Conservation (phyloP, 2,329 filamentous ascomycete species). For the Capronia epimyces region DNA sequence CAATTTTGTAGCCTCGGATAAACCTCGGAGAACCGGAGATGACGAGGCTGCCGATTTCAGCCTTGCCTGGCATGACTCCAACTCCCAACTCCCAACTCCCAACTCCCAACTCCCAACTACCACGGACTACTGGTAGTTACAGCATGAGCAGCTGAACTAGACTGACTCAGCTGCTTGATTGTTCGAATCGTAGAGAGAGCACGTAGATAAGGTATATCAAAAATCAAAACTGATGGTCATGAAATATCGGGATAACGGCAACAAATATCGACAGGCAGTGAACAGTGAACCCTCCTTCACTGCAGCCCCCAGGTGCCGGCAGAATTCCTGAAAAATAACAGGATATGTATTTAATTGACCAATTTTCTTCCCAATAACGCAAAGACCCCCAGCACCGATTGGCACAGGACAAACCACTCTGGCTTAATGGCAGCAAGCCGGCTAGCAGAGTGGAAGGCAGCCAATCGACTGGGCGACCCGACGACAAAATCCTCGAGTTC, state of each 20-base stretch:
- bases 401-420: background rate
- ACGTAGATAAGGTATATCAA: no score
- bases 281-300: background rate
- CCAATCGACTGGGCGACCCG: background rate
- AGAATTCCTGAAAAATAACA: background rate
- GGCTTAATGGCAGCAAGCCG: background rate
- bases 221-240: no score
- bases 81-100: background rate
- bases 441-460: background rate
- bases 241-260: no score
- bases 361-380: background rate
- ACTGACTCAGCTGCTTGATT: no score
- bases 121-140: no score
- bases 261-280: background rate
- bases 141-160: no score
- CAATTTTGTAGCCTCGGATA: slow-evolving; percentile 7
- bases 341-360: background rate
- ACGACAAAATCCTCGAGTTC: background rate
- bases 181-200: no score
- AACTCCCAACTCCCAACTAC: no score
- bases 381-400: background rate
- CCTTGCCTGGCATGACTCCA: background rate
- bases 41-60: slow-evolving; percentile 4
- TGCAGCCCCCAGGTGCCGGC: background rate
- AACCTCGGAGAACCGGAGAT: background rate